These are phyloP conservation scores for Populus hybrid DNA, from an alignment of 441 rosid species.

Conservation along the genomic window DNA sequence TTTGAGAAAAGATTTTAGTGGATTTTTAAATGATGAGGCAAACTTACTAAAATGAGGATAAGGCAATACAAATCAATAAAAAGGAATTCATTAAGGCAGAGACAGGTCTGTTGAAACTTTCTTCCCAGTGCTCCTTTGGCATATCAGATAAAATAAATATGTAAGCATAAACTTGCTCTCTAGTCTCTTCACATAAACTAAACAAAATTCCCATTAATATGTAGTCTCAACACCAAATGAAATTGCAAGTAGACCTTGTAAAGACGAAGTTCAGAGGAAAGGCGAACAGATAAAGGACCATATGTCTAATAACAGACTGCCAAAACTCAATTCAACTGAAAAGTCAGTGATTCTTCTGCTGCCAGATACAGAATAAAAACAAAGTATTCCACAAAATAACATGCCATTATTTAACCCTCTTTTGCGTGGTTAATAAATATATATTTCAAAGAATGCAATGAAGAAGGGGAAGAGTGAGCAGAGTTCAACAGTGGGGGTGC, in stretches of 20 bases:
- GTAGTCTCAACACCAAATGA: not conserved
- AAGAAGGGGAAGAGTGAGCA: not conserved
- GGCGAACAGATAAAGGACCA: not conserved
- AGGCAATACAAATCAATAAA: not conserved
- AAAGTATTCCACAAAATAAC: not conserved
- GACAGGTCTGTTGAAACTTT: not conserved
- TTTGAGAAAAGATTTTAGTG: not conserved
- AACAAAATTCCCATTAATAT: not conserved
- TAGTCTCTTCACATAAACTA: not conserved
- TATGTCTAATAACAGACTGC: not conserved
- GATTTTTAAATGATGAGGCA: not conserved
- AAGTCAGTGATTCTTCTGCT: not conserved
- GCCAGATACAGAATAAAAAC: not conserved
- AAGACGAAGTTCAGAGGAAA: not conserved
- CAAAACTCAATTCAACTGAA: not conserved
- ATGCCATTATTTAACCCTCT: not conserved
- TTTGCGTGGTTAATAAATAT: not conserved
- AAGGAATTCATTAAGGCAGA: not conserved
- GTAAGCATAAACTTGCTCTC: not conserved
- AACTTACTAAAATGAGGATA: not conserved
- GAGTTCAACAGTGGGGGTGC: not conserved
- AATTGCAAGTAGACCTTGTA: not conserved
- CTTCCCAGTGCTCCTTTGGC: not conserved
- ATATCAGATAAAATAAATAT: not conserved
- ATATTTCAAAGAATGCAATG: not conserved